Percentiles rank a stretch among this genome's conserved stretches.
phyloP scores from a whole-genome alignment of 768 basidiomycete genomes.

The Leccinum barrowsii region DNA sequence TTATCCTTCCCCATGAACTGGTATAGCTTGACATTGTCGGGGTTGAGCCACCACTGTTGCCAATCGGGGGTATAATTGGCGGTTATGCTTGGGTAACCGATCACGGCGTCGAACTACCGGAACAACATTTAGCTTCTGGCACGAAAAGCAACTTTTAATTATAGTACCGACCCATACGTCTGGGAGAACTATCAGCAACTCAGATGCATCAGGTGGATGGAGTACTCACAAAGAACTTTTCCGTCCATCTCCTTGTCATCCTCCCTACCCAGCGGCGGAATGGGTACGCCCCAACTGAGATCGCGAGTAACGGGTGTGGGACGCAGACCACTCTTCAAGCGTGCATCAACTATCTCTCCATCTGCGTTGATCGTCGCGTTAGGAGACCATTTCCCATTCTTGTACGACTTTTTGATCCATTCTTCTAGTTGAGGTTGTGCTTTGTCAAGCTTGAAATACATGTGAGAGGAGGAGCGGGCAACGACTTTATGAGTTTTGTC shows the following conservation, averaged over 20 bases:
- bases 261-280: constrained; percentile 68
- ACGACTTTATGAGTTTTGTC: constrained; percentile 76
- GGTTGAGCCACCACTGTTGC: constrained; percentile 97
- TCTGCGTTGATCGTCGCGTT: constrained; percentile 89
- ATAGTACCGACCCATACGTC: constrained; percentile 84
- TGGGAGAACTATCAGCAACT: constrained; percentile 27
- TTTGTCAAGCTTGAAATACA: constrained; percentile 84
- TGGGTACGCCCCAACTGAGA: constrained; percentile 93
- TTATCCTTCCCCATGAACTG: constrained; percentile 99
- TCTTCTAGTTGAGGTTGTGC: constrained; percentile 81
- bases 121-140: constrained; percentile 1
- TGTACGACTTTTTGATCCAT: constrained; percentile 81
- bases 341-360: constrained; percentile 85
- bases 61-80: constrained; percentile 92
- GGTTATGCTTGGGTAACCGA: constrained; percentile 97
- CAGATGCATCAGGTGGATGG: not conserved
- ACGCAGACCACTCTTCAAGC: constrained; percentile 79
- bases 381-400: constrained; percentile 85
- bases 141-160: not conserved
- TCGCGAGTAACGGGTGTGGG: constrained; percentile 93
- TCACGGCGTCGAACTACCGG: constrained; percentile 89
- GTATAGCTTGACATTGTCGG: constrained; percentile 83
- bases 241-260: constrained; percentile 83
- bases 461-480: constrained; percentile 78
- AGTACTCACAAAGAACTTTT: constrained; percentile 90